Percentiles rank a stretch among this genome's conserved stretches.
Conservation (phyloP, 2,329 filamentous ascomycete species). For the Dactylellina haptotyla region DNA sequence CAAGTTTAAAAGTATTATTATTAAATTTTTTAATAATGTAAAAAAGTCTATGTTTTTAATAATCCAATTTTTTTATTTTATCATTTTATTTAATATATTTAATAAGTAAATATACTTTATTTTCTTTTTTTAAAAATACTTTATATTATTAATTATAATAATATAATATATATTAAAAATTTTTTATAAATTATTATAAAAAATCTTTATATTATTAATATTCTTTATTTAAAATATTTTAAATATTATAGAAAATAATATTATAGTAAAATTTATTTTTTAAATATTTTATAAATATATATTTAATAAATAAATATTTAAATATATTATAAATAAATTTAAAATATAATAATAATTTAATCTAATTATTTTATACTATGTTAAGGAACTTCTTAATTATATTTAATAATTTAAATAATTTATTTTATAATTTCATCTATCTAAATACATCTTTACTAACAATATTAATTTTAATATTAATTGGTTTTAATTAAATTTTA, state of each 20-base stretch:
- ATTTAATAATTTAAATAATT: too few species aligned
- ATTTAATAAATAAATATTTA: not conserved
- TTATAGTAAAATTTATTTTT: slow-evolving; percentile 10
- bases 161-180: not conserved
- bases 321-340: slow-evolving; percentile 5
- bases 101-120: too few species aligned
- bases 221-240: not conserved
- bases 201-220: slow-evolving; percentile 3
- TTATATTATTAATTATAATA: slow-evolving; percentile 7
- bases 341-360: slow-evolving; percentile 7
- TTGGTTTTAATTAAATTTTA: too few species aligned
- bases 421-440: too few species aligned
- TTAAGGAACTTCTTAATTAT: not conserved
- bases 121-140: too few species aligned
- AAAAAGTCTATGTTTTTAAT: slow-evolving; percentile 5
- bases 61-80: not conserved
- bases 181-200: not conserved
- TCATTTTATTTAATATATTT: too few species aligned
- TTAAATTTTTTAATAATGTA: not conserved
- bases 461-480: too few species aligned
- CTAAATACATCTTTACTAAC: too few species aligned
- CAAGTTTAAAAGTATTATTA: not conserved
- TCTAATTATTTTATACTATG: slow-evolving; percentile 22
- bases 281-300: not conserved
- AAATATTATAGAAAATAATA: too few species aligned